Evolutionary conservation across 768 basidiomycete species (phyloP).

Genomic region (Pleurotus pulmonarius): DNA sequence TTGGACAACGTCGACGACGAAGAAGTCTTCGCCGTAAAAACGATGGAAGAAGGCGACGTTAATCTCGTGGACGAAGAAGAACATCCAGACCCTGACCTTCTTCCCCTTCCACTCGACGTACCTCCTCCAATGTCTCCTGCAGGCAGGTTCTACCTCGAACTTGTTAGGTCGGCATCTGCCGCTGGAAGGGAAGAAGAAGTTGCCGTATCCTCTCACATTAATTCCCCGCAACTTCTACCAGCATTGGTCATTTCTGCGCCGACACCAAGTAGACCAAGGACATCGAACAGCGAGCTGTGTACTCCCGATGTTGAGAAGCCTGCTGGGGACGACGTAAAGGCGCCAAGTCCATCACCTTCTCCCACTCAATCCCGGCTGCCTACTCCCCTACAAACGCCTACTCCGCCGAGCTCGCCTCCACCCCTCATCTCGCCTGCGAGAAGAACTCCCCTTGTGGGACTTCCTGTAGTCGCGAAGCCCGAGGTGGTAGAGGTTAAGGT

Average conservation of each 20-base stretch:
- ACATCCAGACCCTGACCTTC: conserved; percentile 38
- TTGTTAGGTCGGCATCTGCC: neutral
- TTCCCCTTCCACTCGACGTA: conserved; percentile 30
- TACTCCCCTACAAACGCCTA: conserved; percentile 32
- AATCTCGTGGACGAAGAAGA: too few relatives aligned
- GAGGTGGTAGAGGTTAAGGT: neutral
- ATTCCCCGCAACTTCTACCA: neutral
- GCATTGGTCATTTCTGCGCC: conserved; percentile 6
- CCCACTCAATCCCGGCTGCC: conserved; percentile 16
- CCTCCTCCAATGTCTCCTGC: conserved; percentile 12
- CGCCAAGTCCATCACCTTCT: conserved; percentile 11
- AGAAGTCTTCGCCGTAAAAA: too few relatives aligned
- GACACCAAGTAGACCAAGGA: neutral
- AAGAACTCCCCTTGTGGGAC: neutral
- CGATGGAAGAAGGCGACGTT: too few relatives aligned
- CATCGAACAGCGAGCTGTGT: conserved; percentile 9
- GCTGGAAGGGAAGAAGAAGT: neutral
- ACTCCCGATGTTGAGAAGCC: neutral
- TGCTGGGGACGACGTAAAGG: neutral
- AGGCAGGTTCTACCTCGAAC: conserved; percentile 11
- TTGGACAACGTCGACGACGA: too few relatives aligned
- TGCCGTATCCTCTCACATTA: neutral
- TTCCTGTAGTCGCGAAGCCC: neutral
- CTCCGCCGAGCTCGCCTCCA: conserved; percentile 41
- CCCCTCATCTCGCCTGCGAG: neutral